Evolutionary conservation across 495 filamentous ascomycete genomes (phyloP), one percentile per base, ranked within the genome.

Genomic region (Penicillium canescens): DNA sequence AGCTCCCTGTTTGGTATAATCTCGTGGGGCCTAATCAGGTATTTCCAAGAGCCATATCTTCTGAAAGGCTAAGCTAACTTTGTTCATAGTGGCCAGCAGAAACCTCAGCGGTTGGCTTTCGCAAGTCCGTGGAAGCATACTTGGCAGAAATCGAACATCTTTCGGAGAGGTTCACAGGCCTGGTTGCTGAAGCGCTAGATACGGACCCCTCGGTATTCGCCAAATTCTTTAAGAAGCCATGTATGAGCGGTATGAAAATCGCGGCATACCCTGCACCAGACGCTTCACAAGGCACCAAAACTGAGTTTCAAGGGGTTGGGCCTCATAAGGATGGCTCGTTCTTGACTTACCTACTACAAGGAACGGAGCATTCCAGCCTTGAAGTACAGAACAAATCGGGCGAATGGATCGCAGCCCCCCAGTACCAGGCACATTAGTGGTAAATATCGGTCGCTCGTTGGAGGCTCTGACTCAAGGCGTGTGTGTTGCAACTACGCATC

Each of bases 311-410:
- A 61, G 90, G 90, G 33, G 89, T 93, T 1, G 89, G 91, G 0
- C 87, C 92, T 9, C 92, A 96, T 70, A 96, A 96, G 66, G 92
- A 96, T 67, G 84, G 79, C 47, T 91, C 91, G 83, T 79, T 95
- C 34, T 84, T 85, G 4, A 87, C 82, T 35, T 96, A 91, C 69
- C 79, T 96, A 33, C 81, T 96, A 35, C 92, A 95, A 70, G 89
- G 86, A 4, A 84, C 82, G n/a, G 68, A 73, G 3, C 92, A 96
- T 63, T 71, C 62, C 0, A 89, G 90, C 0, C 73, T 96, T 31
- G 91, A 96, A 67, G 90, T 90, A 10, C 91, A 94, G 69, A 95
- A 94, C 66, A 83, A 83, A 55, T 65, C 67, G 24, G 89, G 92
- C 28, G 69, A 81, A 34, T 96, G 92, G 92, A 83, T 96, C 54